phyloP scores from a whole-genome alignment of 352 stramenopile genomes.

The Sclerospora graminicola region DNA sequence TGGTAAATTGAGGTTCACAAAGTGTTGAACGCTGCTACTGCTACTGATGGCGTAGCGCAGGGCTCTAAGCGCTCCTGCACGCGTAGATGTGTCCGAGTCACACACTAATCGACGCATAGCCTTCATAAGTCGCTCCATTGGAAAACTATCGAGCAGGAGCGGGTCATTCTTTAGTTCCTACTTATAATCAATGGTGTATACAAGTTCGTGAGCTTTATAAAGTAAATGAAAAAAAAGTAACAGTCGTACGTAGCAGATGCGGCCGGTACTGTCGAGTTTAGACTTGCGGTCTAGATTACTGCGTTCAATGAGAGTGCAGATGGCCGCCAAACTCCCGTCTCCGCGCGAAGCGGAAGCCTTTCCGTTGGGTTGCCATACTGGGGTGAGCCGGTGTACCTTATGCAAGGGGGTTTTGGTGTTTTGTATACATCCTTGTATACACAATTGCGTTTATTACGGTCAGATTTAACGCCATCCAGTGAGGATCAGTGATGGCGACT shows the following conservation, averaged over 20 bases:
- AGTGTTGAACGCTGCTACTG: conserved; percentile 51
- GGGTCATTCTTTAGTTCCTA: conserved; percentile 83
- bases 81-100: conserved; percentile 72
- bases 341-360: conserved; percentile 25
- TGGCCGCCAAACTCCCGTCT: conserved; percentile 56
- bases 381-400: not conserved
- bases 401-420: not conserved
- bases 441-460: no score
- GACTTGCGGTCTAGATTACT: conserved; percentile 79
- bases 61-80: conserved; percentile 62
- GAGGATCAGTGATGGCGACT: conserved; percentile 18
- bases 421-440: not conserved
- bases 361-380: conserved; percentile 25
- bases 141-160: conserved; percentile 72
- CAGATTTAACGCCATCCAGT: conserved; percentile 8
- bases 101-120: conserved; percentile 65
- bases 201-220: not conserved
- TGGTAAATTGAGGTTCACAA: conserved; percentile 57
- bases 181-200: not conserved
- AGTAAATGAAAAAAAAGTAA: not conserved
- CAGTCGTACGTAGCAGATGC: conserved; percentile 62
- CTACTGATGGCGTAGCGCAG: conserved; percentile 80
- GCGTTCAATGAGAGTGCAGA: conserved; percentile 77
- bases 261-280: conserved; percentile 78
- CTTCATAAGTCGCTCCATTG: conserved; percentile 71